Base-by-base conservation (phyloP, 83 land plant species). In the Isoetes engelmannii region DNA sequence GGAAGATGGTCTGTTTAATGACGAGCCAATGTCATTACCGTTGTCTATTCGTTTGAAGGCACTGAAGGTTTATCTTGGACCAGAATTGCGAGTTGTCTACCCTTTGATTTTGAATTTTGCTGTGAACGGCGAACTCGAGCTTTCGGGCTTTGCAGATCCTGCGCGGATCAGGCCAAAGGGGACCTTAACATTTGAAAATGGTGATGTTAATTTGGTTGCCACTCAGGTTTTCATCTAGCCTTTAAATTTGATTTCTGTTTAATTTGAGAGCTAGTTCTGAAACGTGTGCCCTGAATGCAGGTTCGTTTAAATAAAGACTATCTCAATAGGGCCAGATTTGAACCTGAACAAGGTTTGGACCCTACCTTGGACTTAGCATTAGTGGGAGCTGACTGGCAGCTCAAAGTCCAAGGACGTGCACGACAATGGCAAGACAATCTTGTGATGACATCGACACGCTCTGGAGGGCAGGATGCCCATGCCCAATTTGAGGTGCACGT, bases 71-170 rank as follows among this genome's bases (percentile, higher is more conserved):
- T 71, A 80, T 57, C 81, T 94, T 13, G 99, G 99, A 59, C 99
- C 97, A 6, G 93, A 94, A 49, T 66, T 94, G 74, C 86, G 97
- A 48, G 82, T 94, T 68, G 87, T 94, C 20, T 94, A 94, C 73
- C 99, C 99, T 65, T 69, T 94, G 82, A 94, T 94, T 72, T 90
- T 94, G 21, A 86, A 94, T 69, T 94, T 94, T 83, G 97, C 93
- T 61, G 93, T 88, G 12, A 94, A 91, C 77, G 99, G 99, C 57
- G 99, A 94, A 60, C 83, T 94, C 60, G 99, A 94, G 75, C 74
- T 94, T 6, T 84, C 84, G 78, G 99, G 99, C 18, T 67, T 79
- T 47, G 93, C 99, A 53, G 93, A 94, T 85, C 83, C 93, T n/a
- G 76, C 83, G 65, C 67, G 69, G 64, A 85, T 94, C 63, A 88